Conservation (phyloP, 257 asterid species). For the Eustoma russellianum region DNA sequence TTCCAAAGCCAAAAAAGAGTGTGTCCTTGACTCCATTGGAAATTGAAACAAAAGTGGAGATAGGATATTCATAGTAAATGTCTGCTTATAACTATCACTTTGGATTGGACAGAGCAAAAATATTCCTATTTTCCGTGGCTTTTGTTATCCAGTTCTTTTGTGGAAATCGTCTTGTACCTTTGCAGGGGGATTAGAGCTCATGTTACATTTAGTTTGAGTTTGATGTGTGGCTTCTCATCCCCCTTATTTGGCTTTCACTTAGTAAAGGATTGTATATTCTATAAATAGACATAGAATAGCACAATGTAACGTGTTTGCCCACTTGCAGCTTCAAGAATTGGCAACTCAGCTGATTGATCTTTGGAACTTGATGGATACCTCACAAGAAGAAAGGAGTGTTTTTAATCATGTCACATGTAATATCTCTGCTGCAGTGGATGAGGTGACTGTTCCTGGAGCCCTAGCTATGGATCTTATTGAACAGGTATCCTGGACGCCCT, state of each 20-base stretch:
- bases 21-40: too few species aligned
- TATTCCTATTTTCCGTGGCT: neutral
- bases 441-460: conserved; percentile 78
- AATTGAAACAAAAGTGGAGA: too few species aligned
- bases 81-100: neutral
- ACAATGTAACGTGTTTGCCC: conserved; percentile 8
- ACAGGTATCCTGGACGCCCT: conserved; percentile 38
- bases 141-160: neutral
- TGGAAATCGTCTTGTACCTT: neutral
- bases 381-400: conserved; percentile 58
- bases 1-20: too few species aligned
- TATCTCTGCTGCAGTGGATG: conserved; percentile 81
- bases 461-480: conserved; percentile 82
- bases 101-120: neutral
- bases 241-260: neutral
- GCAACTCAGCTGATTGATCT: conserved; percentile 84
- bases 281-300: neutral
- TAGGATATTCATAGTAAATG: too few species aligned
- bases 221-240: too few species aligned
- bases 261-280: too few species aligned
- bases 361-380: conserved; percentile 98
- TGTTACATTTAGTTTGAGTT: neutral
- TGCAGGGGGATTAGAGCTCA: neutral
- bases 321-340: conserved; percentile 85
- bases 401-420: conserved; percentile 76